Evolutionary conservation across 805 yeast species (phyloP).

Genomic region (Kockiozyma suomiensis): DNA sequence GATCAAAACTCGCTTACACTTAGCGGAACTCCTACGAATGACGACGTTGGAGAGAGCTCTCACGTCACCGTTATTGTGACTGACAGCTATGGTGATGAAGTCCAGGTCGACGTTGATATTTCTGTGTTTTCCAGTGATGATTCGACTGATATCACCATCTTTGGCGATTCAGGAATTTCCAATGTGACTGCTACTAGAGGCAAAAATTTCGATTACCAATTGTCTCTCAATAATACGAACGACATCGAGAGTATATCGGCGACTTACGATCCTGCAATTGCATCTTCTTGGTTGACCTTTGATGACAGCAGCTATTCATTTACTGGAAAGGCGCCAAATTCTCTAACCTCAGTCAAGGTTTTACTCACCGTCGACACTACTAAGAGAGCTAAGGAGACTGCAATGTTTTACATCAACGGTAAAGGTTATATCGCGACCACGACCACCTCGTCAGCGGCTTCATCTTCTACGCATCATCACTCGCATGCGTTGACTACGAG

Average conservation of each 20-base stretch:
- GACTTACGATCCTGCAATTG: slow-evolving; percentile 16
- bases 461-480: slow-evolving; percentile 38
- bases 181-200: slow-evolving; percentile 47
- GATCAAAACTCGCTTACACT: slow-evolving; percentile 64
- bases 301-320: slow-evolving; percentile 63
- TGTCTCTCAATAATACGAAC: slow-evolving; percentile 62
- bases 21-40: slow-evolving; percentile 63
- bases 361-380: slow-evolving; percentile 60
- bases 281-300: slow-evolving; percentile 64
- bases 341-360: slow-evolving; percentile 46
- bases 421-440: slow-evolving; percentile 31
- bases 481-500: slow-evolving; percentile 39
- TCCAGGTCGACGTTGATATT: slow-evolving; percentile 35
- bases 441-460: slow-evolving; percentile 26
- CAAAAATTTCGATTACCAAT: slow-evolving; percentile 67
- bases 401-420: slow-evolving; percentile 41
- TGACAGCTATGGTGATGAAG: slow-evolving; percentile 43
- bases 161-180: slow-evolving; percentile 51
- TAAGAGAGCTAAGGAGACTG: slow-evolving; percentile 37
- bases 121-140: slow-evolving; percentile 12
- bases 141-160: slow-evolving; percentile 47
- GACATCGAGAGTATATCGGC: slow-evolving; percentile 49
- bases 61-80: slow-evolving; percentile 49
- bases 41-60: slow-evolving; percentile 38
- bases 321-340: slow-evolving; percentile 62